These are phyloP conservation scores for Boletus coccyginus DNA, from an alignment of 768 basidiomycete species.

Conservation along the genomic window DNA sequence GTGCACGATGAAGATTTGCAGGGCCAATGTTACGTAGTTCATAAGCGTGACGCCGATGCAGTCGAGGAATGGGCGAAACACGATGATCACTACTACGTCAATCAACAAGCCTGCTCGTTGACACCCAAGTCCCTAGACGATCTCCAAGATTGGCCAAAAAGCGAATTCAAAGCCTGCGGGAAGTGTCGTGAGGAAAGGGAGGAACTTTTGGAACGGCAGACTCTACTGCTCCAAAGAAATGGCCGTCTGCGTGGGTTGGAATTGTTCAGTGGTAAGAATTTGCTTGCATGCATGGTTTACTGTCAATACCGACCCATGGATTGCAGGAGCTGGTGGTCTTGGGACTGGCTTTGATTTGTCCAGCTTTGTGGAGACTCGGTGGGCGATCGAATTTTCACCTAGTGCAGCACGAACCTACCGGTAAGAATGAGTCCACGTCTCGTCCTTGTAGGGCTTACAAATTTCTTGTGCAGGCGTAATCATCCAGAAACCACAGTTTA, in stretches of 20 bases:
- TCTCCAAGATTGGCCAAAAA: conserved; percentile 24
- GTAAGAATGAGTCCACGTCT: conserved; percentile 36
- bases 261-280: conserved; percentile 59
- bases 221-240: conserved; percentile 34
- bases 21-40: conserved; percentile 52
- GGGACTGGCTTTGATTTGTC: conserved; percentile 65
- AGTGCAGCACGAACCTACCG: conserved; percentile 62
- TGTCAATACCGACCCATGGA: not conserved
- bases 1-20: conserved; percentile 41
- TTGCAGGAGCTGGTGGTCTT: conserved; percentile 69
- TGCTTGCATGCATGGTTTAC: not conserved
- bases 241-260: conserved; percentile 58
- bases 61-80: conserved; percentile 43
- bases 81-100: conserved; percentile 60
- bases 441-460: not conserved
- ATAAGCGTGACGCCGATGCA: conserved; percentile 31
- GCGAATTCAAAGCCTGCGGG: conserved; percentile 37
- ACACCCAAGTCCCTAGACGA: conserved; percentile 20
- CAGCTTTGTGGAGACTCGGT: conserved; percentile 58
- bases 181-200: conserved; percentile 38
- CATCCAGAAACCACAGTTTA: conserved; percentile 60
- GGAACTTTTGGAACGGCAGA: conserved; percentile 26
- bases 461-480: conserved; percentile 46
- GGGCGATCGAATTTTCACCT: conserved; percentile 65
- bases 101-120: conserved; percentile 28